Evolutionary conservation across 2,329 filamentous ascomycete species (phyloP).

Genomic region (Fusarium heterosporum): DNA sequence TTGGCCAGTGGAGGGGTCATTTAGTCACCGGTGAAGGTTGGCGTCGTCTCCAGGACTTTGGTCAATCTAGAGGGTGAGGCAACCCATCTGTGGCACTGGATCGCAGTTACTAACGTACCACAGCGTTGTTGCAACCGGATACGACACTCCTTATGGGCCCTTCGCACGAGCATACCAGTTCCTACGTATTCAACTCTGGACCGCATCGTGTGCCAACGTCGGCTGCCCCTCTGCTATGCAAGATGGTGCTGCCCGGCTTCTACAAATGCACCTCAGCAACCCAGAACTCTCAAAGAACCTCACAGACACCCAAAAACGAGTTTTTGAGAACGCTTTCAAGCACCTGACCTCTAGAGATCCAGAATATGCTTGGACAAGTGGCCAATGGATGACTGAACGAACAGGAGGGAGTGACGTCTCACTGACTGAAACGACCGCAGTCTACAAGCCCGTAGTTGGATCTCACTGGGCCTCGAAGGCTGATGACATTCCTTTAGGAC

Average conservation of each 20-base stretch:
- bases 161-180: constrained; percentile 71
- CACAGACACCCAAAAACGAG: constrained; percentile 50
- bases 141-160: constrained; percentile 63
- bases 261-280: constrained; percentile 58
- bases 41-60: constrained; percentile 70
- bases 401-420: constrained; percentile 77
- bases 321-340: constrained; percentile 64
- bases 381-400: constrained; percentile 83
- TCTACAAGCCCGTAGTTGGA: constrained; percentile 25
- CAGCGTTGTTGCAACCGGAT: constrained; percentile 69
- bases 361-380: constrained; percentile 72
- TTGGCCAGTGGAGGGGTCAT: constrained; percentile 69
- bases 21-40: constrained; percentile 76
- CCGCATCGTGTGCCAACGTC: constrained; percentile 68
- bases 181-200: constrained; percentile 68
- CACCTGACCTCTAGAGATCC: constrained; percentile 66
- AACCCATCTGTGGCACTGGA: background rate
- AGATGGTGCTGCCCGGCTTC: constrained; percentile 68
- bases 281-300: constrained; percentile 46
- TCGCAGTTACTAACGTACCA: background rate
- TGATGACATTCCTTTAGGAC: constrained; percentile 59
- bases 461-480: constrained; percentile 27
- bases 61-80: constrained; percentile 64
- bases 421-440: constrained; percentile 72
- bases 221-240: constrained; percentile 76